These are phyloP conservation scores for Achaetomium macrosporum DNA, from an alignment of 2,329 filamentous ascomycete species.

Conservation along the genomic window DNA sequence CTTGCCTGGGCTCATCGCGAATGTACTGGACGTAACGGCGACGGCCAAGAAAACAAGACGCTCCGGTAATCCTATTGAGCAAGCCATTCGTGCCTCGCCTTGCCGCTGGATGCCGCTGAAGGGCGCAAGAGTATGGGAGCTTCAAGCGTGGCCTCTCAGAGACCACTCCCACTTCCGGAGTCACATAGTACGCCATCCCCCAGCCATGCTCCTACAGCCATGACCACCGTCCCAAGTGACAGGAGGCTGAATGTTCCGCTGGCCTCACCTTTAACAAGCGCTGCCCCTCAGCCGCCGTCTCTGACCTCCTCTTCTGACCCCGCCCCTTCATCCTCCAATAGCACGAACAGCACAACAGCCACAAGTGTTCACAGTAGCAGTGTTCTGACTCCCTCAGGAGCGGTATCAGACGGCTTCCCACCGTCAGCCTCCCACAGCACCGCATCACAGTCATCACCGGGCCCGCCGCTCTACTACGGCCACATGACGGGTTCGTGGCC, in stretches of 20 bases:
- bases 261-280: constrained; percentile 20
- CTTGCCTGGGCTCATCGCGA: background rate
- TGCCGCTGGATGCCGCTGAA: background rate
- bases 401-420: constrained; percentile 54
- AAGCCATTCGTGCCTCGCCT: background rate
- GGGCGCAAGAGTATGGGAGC: constrained; percentile 14
- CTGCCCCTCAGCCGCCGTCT: constrained; percentile 32
- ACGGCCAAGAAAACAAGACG: background rate
- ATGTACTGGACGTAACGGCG: background rate
- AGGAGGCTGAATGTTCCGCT: constrained; percentile 6
- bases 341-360: constrained; percentile 26
- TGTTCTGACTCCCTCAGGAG: constrained; percentile 42
- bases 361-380: constrained; percentile 30
- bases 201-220: constrained; percentile 21
- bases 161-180: constrained; percentile 58
- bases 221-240: constrained; percentile 14
- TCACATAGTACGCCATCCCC: constrained; percentile 40
- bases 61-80: background rate
- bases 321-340: constrained; percentile 27
- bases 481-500: constrained; percentile 54
- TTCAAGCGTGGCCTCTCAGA: constrained; percentile 61
- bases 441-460: constrained; percentile 53
- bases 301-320: constrained; percentile 11
- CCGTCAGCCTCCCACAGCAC: constrained; percentile 56
- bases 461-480: constrained; percentile 43